phyloP scores from a whole-genome alignment of 768 basidiomycete species.

The Leccinum variicolor region DNA sequence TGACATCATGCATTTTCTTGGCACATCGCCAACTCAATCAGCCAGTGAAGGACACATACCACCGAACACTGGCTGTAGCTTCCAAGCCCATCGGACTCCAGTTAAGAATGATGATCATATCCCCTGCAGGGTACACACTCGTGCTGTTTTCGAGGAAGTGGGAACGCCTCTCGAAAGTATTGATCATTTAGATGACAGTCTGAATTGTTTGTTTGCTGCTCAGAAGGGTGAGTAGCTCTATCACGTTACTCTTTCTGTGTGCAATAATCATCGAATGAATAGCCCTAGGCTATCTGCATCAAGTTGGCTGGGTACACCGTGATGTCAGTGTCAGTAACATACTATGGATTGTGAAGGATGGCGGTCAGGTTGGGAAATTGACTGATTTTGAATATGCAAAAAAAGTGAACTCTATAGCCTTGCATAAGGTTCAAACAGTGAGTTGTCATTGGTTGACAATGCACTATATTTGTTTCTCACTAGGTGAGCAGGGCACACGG shows the following conservation, averaged over 20 bases:
- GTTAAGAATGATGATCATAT: too few relatives aligned
- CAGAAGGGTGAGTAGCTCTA: not conserved
- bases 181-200: not conserved
- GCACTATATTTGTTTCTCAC: not conserved
- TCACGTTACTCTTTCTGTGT: not conserved
- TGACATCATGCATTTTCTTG: too few relatives aligned
- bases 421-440: slow-evolving; percentile 7
- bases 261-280: not conserved
- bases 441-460: not conserved
- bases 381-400: slow-evolving; percentile 13
- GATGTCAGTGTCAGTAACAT: slow-evolving; percentile 5
- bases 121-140: not conserved
- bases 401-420: not conserved
- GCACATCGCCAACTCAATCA: too few relatives aligned
- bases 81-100: too few relatives aligned
- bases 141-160: not conserved
- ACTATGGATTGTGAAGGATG: not conserved
- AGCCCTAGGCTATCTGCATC: slow-evolving; percentile 3
- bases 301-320: slow-evolving; percentile 2
- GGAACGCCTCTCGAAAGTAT: not conserved
- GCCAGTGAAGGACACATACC: too few relatives aligned
- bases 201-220: not conserved
- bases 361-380: not conserved
- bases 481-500: not conserved
- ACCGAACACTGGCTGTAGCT: too few relatives aligned